Conservation (phyloP, 257 asterid species). For the Solanum chilense region DNA sequence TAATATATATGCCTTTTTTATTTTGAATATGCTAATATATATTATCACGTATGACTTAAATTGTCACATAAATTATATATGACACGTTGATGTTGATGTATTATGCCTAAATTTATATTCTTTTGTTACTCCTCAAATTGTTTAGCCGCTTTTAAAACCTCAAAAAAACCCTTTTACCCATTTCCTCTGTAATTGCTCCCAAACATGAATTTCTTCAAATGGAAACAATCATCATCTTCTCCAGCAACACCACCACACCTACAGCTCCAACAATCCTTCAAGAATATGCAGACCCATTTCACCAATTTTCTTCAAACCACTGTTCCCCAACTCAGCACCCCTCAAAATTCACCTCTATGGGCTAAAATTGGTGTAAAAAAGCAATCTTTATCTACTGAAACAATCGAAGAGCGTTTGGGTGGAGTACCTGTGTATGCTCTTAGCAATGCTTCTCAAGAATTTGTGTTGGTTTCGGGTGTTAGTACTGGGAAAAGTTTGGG, state of each 20-base stretch:
- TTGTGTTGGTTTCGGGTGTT: constrained; percentile 63
- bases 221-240: constrained; percentile 18
- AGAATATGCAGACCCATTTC: constrained; percentile 53
- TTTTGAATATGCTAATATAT: no score
- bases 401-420: constrained; percentile 66
- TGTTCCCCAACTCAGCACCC: background rate
- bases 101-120: background rate
- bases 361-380: constrained; percentile 10
- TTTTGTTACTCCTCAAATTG: background rate
- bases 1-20: no score
- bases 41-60: no score
- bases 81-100: background rate
- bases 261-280: constrained; percentile 42
- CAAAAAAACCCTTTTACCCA: background rate
- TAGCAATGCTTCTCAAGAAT: constrained; percentile 56
- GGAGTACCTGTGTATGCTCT: constrained; percentile 91
- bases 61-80: no score
- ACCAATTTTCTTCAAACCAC: constrained; percentile 37
- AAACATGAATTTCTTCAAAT: constrained; percentile 42
- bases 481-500: constrained; percentile 52
- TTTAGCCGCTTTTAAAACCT: background rate
- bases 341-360: constrained; percentile 19
- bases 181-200: background rate
- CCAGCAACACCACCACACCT: constrained; percentile 28
- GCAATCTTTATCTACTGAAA: constrained; percentile 31